phyloP scores from a whole-genome alignment of 1,139 yeast genomes.

The Saccharomycopsis crataegensis region DNA sequence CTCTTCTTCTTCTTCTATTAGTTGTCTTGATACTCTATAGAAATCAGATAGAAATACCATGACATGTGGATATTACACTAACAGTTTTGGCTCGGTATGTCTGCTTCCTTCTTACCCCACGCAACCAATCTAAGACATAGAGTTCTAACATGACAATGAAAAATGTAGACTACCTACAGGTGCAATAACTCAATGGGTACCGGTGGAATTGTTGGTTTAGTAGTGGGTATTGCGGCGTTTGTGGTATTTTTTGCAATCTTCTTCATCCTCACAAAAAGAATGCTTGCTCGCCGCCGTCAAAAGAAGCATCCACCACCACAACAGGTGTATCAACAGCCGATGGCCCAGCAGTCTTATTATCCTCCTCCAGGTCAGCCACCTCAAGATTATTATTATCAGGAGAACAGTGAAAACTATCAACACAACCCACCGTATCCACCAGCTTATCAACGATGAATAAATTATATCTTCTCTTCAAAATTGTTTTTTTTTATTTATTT shows the following conservation, averaged over 20 bases:
- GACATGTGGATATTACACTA: background rate
- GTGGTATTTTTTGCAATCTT: background rate
- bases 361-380: background rate
- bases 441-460: background rate
- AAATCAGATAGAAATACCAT: conserved; percentile 13
- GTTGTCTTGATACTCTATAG: conserved; percentile 22
- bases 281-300: background rate
- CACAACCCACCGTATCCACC: background rate
- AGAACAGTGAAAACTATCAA: background rate
- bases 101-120: background rate
- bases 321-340: background rate
- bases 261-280: background rate
- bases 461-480: too few species aligned
- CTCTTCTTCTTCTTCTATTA: conserved; percentile 22
- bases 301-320: background rate
- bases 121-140: too few species aligned
- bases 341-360: conserved; percentile 1
- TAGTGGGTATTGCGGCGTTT: conserved; percentile 3
- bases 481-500: too few species aligned
- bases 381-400: background rate
- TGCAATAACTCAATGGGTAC: background rate
- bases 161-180: background rate
- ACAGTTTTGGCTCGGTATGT: background rate
- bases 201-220: conserved; percentile 8
- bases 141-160: too few species aligned